Percentiles rank a stretch among this genome's conserved stretches.
phyloP scores from a whole-genome alignment of 2,329 filamentous ascomycete genomes.

The Colletotrichum lini region DNA sequence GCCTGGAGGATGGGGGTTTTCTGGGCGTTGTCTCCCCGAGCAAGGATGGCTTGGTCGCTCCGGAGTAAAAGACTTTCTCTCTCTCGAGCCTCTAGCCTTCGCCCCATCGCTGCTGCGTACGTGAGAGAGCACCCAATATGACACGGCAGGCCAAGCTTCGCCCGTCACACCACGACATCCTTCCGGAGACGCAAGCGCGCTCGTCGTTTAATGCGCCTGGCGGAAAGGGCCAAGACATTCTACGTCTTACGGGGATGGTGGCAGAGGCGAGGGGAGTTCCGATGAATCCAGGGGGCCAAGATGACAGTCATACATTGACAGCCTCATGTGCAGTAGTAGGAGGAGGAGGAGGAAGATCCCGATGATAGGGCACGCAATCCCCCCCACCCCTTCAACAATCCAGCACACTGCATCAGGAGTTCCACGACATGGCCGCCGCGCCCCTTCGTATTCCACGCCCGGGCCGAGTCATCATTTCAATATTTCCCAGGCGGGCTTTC shows the following conservation, averaged over 20 bases:
- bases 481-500: slow-evolving; percentile 1
- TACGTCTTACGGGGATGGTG: neutral
- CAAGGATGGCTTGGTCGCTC: slow-evolving; percentile 3
- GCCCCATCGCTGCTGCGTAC: neutral
- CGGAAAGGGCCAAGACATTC: slow-evolving; percentile 1
- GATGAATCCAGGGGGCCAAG: slow-evolving; percentile 10
- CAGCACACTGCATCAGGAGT: slow-evolving; percentile 15
- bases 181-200: slow-evolving; percentile 5
- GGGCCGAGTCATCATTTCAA: slow-evolving; percentile 13
- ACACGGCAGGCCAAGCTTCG: slow-evolving; percentile 38
- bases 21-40: slow-evolving; percentile 1
- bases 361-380: neutral
- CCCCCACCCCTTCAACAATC: neutral
- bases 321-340: too few relatives aligned
- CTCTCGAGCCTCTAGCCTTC: neutral
- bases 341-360: too few relatives aligned
- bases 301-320: neutral
- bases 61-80: neutral
- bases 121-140: slow-evolving; percentile 9
- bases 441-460: slow-evolving; percentile 33
- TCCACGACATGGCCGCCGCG: slow-evolving; percentile 17
- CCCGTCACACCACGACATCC: slow-evolving; percentile 21
- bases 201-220: slow-evolving; percentile 22
- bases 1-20: neutral
- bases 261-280: neutral